Percentiles rank a stretch among this genome's conserved stretches.
These are phyloP conservation scores for Arachnomyces sp. DNA, from an alignment of 2,329 filamentous ascomycete species.

Conservation along the genomic window DNA sequence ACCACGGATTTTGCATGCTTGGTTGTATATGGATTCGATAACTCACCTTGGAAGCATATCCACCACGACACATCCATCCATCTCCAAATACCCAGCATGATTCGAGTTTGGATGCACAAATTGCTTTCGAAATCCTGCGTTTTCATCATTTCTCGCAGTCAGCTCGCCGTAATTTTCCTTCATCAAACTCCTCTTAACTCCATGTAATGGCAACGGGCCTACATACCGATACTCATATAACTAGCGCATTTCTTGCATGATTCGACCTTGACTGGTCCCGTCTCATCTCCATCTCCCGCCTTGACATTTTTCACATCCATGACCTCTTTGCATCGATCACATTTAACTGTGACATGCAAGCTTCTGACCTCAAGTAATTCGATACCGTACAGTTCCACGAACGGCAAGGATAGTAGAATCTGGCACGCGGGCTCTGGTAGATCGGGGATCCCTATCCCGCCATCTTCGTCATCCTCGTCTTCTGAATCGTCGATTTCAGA, in stretches of 20 bases:
- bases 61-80: conserved; percentile 64
- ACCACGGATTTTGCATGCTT: no score
- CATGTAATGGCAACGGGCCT: conserved; percentile 1
- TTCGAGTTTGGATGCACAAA: conserved; percentile 65
- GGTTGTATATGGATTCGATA: neutral
- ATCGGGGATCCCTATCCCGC: conserved; percentile 29
- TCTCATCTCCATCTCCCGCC: conserved; percentile 40
- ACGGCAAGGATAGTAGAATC: conserved; percentile 72
- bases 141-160: conserved; percentile 2
- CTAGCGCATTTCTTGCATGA: conserved; percentile 51
- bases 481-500: conserved; percentile 34
- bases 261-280: conserved; percentile 36
- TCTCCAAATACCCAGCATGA: conserved; percentile 71
- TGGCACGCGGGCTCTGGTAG: conserved; percentile 52
- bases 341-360: conserved; percentile 66
- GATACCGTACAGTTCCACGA: conserved; percentile 67
- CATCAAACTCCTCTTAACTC: neutral
- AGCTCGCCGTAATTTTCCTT: neutral
- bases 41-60: conserved; percentile 65
- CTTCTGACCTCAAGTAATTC: conserved; percentile 64
- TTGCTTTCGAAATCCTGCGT: conserved; percentile 54
- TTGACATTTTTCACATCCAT: conserved; percentile 63
- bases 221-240: conserved; percentile 39
- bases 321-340: conserved; percentile 66
- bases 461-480: conserved; percentile 32